These are phyloP conservation scores for Tillandsia fasciculata DNA, from an alignment of 176 grass and related monocot genomes.

Conservation along the genomic window DNA sequence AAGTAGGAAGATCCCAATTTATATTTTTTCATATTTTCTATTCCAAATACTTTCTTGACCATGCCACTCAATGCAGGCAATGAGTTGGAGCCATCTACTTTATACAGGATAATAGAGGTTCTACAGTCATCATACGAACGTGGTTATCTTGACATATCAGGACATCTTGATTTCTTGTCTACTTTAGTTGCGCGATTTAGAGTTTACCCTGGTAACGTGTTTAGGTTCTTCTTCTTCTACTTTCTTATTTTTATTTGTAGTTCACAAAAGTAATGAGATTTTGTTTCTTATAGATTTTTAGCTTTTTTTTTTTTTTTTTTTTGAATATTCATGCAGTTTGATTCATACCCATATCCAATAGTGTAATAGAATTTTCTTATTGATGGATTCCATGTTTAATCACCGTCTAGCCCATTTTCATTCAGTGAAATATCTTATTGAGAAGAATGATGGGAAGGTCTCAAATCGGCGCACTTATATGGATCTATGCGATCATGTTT, in stretches of 20 bases:
- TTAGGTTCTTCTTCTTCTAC: not conserved
- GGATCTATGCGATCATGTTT: constrained; percentile 35
- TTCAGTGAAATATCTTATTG: constrained; percentile 25
- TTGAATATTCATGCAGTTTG: not conserved
- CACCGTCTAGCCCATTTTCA: not conserved
- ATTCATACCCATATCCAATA: too few species aligned
- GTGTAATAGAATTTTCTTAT: too few species aligned
- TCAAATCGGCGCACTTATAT: constrained; percentile 44
- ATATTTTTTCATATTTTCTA: not conserved
- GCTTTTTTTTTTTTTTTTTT: not conserved
- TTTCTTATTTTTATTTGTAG: not conserved
- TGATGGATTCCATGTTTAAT: too few species aligned
- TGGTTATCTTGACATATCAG: constrained; percentile 47
- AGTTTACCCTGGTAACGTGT: constrained; percentile 58
- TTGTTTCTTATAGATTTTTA: constrained; percentile 1
- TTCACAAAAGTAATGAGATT: not conserved
- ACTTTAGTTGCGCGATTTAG: constrained; percentile 60
- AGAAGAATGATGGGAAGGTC: constrained; percentile 19
- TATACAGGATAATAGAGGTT: constrained; percentile 59
- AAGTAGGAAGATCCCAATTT: not conserved
- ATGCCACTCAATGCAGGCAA: constrained; percentile 50
- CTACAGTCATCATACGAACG: constrained; percentile 64
- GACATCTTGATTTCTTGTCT: constrained; percentile 66
- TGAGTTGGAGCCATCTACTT: constrained; percentile 41
- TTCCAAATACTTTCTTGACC: constrained; percentile 6